These are phyloP conservation scores for Ceratobasidium sp. DNA, from an alignment of 1,284 basidiomycete genomes.

Conservation along the genomic window DNA sequence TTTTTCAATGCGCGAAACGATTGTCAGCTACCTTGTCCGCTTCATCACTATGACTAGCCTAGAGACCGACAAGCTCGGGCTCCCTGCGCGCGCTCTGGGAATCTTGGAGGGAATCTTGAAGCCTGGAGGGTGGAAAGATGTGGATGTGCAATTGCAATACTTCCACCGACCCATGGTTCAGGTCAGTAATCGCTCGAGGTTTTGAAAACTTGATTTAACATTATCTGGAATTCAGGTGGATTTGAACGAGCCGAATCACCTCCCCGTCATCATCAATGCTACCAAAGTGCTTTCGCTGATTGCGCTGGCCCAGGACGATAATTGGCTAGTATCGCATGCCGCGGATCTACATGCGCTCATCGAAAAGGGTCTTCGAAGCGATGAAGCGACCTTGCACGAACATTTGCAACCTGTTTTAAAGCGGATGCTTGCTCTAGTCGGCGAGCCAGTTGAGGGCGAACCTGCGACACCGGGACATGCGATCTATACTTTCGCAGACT, in stretches of 20 bases:
- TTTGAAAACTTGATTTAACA: slow-evolving; percentile 29
- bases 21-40: slow-evolving; percentile 94
- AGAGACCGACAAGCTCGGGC: slow-evolving; percentile 68
- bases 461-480: slow-evolving; percentile 75
- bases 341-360: slow-evolving; percentile 88
- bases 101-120: slow-evolving; percentile 86
- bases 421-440: slow-evolving; percentile 85
- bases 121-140: slow-evolving; percentile 90
- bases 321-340: slow-evolving; percentile 86
- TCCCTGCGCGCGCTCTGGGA: slow-evolving; percentile 82
- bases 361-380: slow-evolving; percentile 86
- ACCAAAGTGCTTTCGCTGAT: slow-evolving; percentile 93
- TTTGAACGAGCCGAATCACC: slow-evolving; percentile 62
- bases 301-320: slow-evolving; percentile 83
- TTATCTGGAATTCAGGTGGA: slow-evolving; percentile 43
- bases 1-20: slow-evolving; percentile 83
- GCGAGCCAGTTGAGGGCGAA: slow-evolving; percentile 83
- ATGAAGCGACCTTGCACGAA: slow-evolving; percentile 82
- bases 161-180: slow-evolving; percentile 86
- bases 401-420: slow-evolving; percentile 88
- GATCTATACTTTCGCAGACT: slow-evolving; percentile 83
- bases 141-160: slow-evolving; percentile 91
- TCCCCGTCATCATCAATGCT: slow-evolving; percentile 81
- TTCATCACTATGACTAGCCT: slow-evolving; percentile 75
- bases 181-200: slow-evolving; percentile 61